Conservation (phyloP, 352 stramenopile species). For the Globisporangium spinosum region DNA sequence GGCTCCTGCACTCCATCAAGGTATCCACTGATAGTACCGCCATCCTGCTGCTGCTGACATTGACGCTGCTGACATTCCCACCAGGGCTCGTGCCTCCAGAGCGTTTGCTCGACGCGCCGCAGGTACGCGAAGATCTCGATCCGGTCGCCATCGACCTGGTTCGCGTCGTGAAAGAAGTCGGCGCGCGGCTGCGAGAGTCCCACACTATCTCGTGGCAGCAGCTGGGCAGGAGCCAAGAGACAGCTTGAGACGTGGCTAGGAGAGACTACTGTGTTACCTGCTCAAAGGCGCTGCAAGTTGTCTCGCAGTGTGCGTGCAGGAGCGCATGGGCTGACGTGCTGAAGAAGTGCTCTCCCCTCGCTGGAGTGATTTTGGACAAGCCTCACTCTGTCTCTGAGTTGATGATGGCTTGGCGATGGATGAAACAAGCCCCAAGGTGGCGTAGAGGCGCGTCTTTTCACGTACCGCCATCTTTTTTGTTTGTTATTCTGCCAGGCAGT, state of each 20-base stretch:
- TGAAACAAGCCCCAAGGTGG: neutral
- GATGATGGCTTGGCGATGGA: too few relatives aligned
- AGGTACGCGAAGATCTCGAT: constrained; percentile 44
- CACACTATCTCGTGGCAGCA: constrained; percentile 21
- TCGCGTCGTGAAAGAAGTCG: constrained; percentile 39
- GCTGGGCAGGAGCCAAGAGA: neutral
- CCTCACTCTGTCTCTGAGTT: too few relatives aligned
- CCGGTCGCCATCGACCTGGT: constrained; percentile 30
- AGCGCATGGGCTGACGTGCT: too few relatives aligned
- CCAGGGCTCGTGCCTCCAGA: constrained; percentile 37
- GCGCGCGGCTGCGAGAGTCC: constrained; percentile 46
- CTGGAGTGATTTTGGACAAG: too few relatives aligned
- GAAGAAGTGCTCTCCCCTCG: too few relatives aligned
- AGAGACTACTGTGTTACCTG: neutral
- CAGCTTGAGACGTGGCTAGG: neutral
- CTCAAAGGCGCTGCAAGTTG: neutral
- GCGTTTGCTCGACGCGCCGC: constrained; percentile 33
- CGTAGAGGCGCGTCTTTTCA: constrained; percentile 4
- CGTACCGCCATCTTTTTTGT: neutral
- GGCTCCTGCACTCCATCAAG: neutral
- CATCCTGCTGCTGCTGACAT: constrained; percentile 2
- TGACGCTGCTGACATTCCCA: constrained; percentile 27
- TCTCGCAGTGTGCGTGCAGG: too few relatives aligned
- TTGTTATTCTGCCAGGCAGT: neutral
- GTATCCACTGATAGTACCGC: neutral